Base-by-base conservation (phyloP, 148 eudicot species). In the Vaccinium corymbosum region DNA sequence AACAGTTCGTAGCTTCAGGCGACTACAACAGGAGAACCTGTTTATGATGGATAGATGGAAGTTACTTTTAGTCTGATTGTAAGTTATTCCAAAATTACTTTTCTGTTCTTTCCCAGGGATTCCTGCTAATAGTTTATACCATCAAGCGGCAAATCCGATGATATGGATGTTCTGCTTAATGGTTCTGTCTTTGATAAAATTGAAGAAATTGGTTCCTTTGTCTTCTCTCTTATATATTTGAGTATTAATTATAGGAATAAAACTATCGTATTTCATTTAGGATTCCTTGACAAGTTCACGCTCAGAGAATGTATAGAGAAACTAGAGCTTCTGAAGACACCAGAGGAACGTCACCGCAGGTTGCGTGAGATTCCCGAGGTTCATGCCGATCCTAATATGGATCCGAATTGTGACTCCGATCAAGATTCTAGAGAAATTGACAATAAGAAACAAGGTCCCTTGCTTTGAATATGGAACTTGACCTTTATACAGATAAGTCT, bases 301-400 rank as follows among this genome's bases (percentile, higher is more conserved):
- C 96, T 92, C 78, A 95, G 98, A 88, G 96, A 93, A 87, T 89
- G 86, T 86, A 90, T 95, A 42, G 91, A 93, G 90, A 94, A 92
- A 88, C 85, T 97, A 71, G 92, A 93, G 93, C 91, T 93, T 73
- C 91, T 97, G 80, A 92, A 95, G 85, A 86, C 95, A 82, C 94
- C 98, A 29, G 99, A 91, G 83, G 98, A 97, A 83, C 93, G 93
- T 64, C 91, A 87, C 27, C 96, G 98, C 57, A 90, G 96, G 87
- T 84, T 92, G 56, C 66, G 83, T 82, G 93, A 92, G 87, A 85
- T 91, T 83, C 98, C 93, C 77, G 95, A 92, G 76, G 91, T 97
- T 55, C 97, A 91, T 86, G 90, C 94, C 53, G 98, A 97, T 92
- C 95, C 98, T 71, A 92, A 89, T 80, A 94, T 97, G 98, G 92